Conservation (phyloP, 2,329 filamentous ascomycete genomes). For the Nakataea oryzae region DNA sequence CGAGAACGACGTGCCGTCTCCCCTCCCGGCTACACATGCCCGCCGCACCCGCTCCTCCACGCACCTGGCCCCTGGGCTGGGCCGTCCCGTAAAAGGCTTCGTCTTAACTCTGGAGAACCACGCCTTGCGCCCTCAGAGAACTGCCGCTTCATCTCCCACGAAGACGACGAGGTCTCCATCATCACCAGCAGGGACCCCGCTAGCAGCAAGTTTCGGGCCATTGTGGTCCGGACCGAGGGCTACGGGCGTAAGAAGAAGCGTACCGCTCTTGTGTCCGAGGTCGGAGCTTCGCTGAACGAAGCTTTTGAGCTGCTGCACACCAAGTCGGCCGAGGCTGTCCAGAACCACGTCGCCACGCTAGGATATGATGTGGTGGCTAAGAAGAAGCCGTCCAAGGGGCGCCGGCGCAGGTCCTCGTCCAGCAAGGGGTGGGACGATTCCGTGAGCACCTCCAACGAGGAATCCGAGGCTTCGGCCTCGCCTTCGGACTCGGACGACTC, state of each 20-base stretch:
- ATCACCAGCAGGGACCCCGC: conserved; percentile 15
- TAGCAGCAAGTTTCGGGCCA: conserved; percentile 13
- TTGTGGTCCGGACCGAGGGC: conserved; percentile 12
- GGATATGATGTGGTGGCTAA: conserved; percentile 17
- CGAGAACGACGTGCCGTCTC: not conserved
- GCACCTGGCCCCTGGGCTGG: not conserved
- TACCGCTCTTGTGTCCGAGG: conserved; percentile 19
- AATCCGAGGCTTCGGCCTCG: conserved; percentile 3
- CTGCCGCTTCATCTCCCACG: conserved; percentile 15
- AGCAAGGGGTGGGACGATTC: conserved; percentile 6
- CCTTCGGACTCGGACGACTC: conserved; percentile 2
- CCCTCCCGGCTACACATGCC: not conserved
- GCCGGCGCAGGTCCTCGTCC: not conserved
- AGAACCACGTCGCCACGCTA: conserved; percentile 18
- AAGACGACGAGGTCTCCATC: conserved; percentile 9
- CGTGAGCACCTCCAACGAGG: not conserved
- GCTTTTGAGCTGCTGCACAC: conserved; percentile 25
- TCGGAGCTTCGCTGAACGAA: conserved; percentile 15
- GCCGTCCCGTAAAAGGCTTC: not conserved
- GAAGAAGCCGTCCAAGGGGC: not conserved
- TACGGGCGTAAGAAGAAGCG: conserved; percentile 10
- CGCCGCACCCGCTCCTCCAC: no score
- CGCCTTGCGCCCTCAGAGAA: conserved; percentile 13
- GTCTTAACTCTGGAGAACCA: not conserved
- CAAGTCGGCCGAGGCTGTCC: conserved; percentile 26